Base-by-base conservation (phyloP, 768 basidiomycete species). In the Naganishia friedmannii region DNA sequence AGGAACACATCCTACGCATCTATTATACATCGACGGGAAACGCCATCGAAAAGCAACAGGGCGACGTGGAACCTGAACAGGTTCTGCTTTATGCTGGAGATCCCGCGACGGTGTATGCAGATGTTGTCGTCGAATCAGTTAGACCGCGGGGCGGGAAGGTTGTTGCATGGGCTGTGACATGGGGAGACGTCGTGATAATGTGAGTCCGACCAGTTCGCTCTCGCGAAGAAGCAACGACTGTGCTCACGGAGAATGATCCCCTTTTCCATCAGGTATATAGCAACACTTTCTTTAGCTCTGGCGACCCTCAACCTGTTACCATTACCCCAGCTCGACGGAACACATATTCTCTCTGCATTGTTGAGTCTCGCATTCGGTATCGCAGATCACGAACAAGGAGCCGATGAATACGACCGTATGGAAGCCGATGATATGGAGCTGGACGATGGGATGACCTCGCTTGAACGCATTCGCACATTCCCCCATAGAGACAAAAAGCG, bases 1-100 rank as follows among this genome's bases (percentile, higher is more conserved):
- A 63, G 10, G 70, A 71, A 54, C n/a, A 31, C 2, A 71, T 71
- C 66, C 23, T 66, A 8, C 66, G 70, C 15, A 71, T 71, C n/a
- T 66, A 48, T 23, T 60, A 45, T 26, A n/a, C 9, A 19, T 12
- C 57, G 48, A 6, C 45, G 56, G 67, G 51, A 53, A 34, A 29
- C 54, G 17, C 2, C 8, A 28, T 10, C 26, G 23, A 5, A 37
- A 12, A 8, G 12, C 37, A 26, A 10, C 9, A 23, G 17, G 55
- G 67, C 28, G 32, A 23, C 39, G 57, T 1, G 46, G 26, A 39
- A 17, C 19, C 21, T 8, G 60, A 65, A 31, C 26, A 53, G 51
- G 60, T 65, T 32, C 53, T 70, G 12, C 28, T 65, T 15, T 70
- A 29, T 48, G 51, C 46, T 12, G 69, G 69, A 3, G 70, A 70